phyloP scores from a whole-genome alignment of 495 filamentous ascomycete species.

The Podospora pseudoanserina region DNA sequence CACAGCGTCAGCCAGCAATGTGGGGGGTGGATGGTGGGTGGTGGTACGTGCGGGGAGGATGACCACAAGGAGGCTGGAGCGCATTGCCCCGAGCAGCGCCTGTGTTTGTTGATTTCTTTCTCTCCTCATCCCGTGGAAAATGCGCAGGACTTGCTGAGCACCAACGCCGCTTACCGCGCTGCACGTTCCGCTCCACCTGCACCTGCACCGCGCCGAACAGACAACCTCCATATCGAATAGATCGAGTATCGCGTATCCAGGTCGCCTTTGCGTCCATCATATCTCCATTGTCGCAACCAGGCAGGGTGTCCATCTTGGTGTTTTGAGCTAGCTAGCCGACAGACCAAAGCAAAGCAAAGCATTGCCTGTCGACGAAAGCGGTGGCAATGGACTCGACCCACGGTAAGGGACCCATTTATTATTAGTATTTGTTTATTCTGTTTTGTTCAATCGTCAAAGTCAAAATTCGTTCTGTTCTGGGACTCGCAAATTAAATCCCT shows the following conservation, averaged over 20 bases:
- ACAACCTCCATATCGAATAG: background rate
- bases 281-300: slow-evolving; percentile 19
- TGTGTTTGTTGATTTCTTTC: slow-evolving; percentile 37
- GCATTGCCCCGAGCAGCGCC: slow-evolving; percentile 36
- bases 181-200: slow-evolving; percentile 13
- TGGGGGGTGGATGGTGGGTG: slow-evolving; percentile 4
- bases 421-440: background rate
- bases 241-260: slow-evolving; percentile 10
- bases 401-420: slow-evolving; percentile 28
- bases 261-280: background rate
- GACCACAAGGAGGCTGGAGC: slow-evolving; percentile 23
- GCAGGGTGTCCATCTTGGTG: slow-evolving; percentile 14
- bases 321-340: slow-evolving; percentile 18
- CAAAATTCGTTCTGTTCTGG: background rate
- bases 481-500: slow-evolving; percentile 3
- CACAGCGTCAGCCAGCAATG: background rate
- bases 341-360: slow-evolving; percentile 7
- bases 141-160: slow-evolving; percentile 25
- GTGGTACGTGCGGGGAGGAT: slow-evolving; percentile 28
- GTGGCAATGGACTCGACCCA: slow-evolving; percentile 34
- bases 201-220: slow-evolving; percentile 12
- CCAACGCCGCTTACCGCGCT: slow-evolving; percentile 18
- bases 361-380: slow-evolving; percentile 18
- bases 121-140: slow-evolving; percentile 22
- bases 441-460: background rate